phyloP scores from a whole-genome alignment of 768 basidiomycete genomes.

The Naganishia vaughanmartiniae region DNA sequence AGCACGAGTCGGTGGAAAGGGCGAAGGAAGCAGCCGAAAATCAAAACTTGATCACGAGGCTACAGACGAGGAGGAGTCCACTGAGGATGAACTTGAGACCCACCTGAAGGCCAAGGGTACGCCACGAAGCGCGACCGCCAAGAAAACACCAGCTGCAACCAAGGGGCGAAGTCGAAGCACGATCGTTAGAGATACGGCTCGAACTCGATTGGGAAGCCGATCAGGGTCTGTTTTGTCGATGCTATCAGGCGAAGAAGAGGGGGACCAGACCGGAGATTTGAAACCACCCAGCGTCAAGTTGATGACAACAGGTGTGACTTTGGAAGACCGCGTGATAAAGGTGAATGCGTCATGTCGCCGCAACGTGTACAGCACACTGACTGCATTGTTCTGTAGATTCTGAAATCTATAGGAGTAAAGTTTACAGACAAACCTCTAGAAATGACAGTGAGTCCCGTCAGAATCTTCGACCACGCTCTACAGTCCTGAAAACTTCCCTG shows the following conservation, averaged over 20 bases:
- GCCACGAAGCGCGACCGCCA: neutral
- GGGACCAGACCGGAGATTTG: constrained; percentile 21
- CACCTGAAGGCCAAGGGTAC: constrained; percentile 17
- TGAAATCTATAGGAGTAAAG: constrained; percentile 67
- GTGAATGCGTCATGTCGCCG: constrained; percentile 50
- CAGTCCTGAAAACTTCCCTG: neutral
- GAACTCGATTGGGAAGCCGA: neutral
- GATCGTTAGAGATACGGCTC: neutral
- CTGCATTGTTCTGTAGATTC: constrained; percentile 54
- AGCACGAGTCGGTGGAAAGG: constrained; percentile 10
- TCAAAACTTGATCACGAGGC: neutral
- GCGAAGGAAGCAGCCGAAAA: neutral
- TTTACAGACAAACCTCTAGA: constrained; percentile 63
- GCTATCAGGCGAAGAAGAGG: constrained; percentile 19
- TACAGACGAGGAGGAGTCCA: constrained; percentile 18
- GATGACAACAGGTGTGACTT: constrained; percentile 66
- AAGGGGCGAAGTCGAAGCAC: constrained; percentile 16
- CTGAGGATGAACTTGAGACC: constrained; percentile 26
- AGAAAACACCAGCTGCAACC: neutral
- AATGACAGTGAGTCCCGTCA: constrained; percentile 57
- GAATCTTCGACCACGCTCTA: neutral
- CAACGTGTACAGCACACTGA: neutral
- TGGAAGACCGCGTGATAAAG: constrained; percentile 63
- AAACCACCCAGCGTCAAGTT: constrained; percentile 54
- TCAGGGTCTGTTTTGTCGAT: neutral